These are phyloP conservation scores for Lentinula detonsa DNA, from an alignment of 768 basidiomycete species.

Conservation along the genomic window DNA sequence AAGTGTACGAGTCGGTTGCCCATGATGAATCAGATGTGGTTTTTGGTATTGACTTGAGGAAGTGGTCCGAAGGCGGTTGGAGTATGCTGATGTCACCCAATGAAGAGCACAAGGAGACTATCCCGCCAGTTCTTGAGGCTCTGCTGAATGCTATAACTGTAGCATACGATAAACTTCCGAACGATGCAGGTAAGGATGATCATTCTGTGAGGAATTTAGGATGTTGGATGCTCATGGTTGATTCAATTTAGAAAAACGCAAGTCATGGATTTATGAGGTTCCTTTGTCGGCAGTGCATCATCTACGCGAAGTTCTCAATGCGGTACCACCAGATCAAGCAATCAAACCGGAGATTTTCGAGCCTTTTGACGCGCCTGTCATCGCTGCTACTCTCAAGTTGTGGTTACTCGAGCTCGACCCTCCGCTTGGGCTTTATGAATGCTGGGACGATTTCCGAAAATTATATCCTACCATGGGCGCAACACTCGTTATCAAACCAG, in stretches of 20 bases:
- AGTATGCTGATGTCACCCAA: slow-evolving; percentile 46
- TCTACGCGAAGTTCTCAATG: slow-evolving; percentile 80
- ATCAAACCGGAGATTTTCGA: slow-evolving; percentile 46
- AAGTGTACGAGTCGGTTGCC: slow-evolving; percentile 80
- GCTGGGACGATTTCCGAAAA: slow-evolving; percentile 87
- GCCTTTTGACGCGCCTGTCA: slow-evolving; percentile 80
- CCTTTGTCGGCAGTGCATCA: slow-evolving; percentile 80
- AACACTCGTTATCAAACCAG: slow-evolving; percentile 34
- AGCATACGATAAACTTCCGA: slow-evolving; percentile 54
- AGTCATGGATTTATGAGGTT: slow-evolving; percentile 93
- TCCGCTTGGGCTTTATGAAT: slow-evolving; percentile 78
- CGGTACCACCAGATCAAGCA: slow-evolving; percentile 49
- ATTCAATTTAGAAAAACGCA: slow-evolving; percentile 60
- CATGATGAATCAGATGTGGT: slow-evolving; percentile 82
- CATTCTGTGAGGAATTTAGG: neutral
- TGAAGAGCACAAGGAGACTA: slow-evolving; percentile 46
- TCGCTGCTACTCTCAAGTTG: slow-evolving; percentile 81
- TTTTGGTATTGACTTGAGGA: slow-evolving; percentile 88
- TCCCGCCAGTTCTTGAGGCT: slow-evolving; percentile 71
- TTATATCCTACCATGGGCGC: slow-evolving; percentile 70
- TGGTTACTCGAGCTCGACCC: slow-evolving; percentile 92
- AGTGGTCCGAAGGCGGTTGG: slow-evolving; percentile 87
- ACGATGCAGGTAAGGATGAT: slow-evolving; percentile 52
- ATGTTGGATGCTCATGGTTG: neutral
- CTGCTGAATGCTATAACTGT: slow-evolving; percentile 59